phyloP scores from a whole-genome alignment of 2,329 filamentous ascomycete genomes.

The Colletotrichum godetiae region DNA sequence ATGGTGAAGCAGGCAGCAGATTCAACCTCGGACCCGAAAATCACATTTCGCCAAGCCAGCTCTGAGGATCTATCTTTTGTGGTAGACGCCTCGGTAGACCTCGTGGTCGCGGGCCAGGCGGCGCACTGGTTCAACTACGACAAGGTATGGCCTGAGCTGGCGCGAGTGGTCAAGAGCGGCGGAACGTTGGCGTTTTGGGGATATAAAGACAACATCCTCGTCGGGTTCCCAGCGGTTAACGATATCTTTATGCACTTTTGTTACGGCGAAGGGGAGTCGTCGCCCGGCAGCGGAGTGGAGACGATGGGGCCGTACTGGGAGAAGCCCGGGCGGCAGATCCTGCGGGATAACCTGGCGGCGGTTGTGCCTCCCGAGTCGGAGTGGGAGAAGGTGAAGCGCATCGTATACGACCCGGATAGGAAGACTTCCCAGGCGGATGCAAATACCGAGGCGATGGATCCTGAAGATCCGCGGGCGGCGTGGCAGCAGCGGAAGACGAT shows the following conservation, averaged over 20 bases:
- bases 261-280: constrained; percentile 61
- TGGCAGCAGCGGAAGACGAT: constrained; percentile 67
- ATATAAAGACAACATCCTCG: constrained; percentile 72
- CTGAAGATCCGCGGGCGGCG: constrained; percentile 41
- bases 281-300: constrained; percentile 55
- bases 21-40: constrained; percentile 53
- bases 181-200: constrained; percentile 75
- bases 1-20: constrained; percentile 66
- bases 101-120: constrained; percentile 64
- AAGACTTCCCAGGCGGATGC: constrained; percentile 46
- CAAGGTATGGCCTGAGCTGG: constrained; percentile 65
- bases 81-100: constrained; percentile 61
- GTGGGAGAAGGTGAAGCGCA: constrained; percentile 64
- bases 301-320: constrained; percentile 71
- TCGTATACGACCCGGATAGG: constrained; percentile 68
- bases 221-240: constrained; percentile 63
- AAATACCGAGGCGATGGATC: neutral
- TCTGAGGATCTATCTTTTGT: constrained; percentile 67
- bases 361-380: constrained; percentile 62
- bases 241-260: constrained; percentile 65
- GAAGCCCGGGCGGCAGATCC: constrained; percentile 66
- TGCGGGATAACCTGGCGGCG: constrained; percentile 62
- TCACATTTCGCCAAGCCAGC: constrained; percentile 60
- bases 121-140: constrained; percentile 75
- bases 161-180: constrained; percentile 62